These are phyloP conservation scores for Backusella sp. DNA, from an alignment of 192 early-diverging fungal genomes.

Conservation along the genomic window DNA sequence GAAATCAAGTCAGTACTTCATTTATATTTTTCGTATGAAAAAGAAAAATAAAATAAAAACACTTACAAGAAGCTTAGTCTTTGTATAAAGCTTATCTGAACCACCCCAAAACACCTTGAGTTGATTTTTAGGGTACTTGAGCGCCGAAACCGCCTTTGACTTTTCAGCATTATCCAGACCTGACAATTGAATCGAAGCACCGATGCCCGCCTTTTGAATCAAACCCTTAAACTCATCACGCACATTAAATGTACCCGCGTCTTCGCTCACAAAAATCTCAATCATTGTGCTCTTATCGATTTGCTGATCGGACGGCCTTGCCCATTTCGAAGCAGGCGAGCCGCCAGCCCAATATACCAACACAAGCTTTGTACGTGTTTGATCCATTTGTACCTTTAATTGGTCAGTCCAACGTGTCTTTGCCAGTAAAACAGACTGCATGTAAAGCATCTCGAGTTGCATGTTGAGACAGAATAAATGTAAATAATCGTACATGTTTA, in stretches of 20 bases:
- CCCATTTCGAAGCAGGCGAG: slow-evolving; percentile 23
- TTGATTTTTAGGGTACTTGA: slow-evolving; percentile 48
- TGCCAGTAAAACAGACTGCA: slow-evolving; percentile 49
- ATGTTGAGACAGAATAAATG: slow-evolving; percentile 64
- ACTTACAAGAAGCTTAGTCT: slow-evolving; percentile 14
- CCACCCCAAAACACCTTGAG: slow-evolving; percentile 42
- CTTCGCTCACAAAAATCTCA: slow-evolving; percentile 21
- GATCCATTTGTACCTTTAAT: slow-evolving; percentile 44
- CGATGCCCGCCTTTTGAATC: slow-evolving; percentile 34
- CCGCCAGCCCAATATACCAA: slow-evolving; percentile 44
- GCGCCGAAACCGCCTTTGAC: slow-evolving; percentile 31
- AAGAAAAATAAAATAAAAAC: not conserved
- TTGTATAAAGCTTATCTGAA: slow-evolving; percentile 17
- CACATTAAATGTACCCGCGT: not conserved
- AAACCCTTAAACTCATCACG: slow-evolving; percentile 33
- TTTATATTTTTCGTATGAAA: not conserved
- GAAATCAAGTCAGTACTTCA: not conserved
- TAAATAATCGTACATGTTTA: slow-evolving; percentile 74
- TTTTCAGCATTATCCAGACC: slow-evolving; percentile 14
- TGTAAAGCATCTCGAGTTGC: slow-evolving; percentile 67
- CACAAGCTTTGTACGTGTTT: slow-evolving; percentile 29
- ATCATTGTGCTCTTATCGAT: slow-evolving; percentile 15
- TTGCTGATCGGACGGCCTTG: slow-evolving; percentile 15
- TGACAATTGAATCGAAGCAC: slow-evolving; percentile 30
- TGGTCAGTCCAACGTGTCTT: slow-evolving; percentile 47